Conservation (phyloP, 331 rosid genomes). For the Erythrophleum ivorense region DNA sequence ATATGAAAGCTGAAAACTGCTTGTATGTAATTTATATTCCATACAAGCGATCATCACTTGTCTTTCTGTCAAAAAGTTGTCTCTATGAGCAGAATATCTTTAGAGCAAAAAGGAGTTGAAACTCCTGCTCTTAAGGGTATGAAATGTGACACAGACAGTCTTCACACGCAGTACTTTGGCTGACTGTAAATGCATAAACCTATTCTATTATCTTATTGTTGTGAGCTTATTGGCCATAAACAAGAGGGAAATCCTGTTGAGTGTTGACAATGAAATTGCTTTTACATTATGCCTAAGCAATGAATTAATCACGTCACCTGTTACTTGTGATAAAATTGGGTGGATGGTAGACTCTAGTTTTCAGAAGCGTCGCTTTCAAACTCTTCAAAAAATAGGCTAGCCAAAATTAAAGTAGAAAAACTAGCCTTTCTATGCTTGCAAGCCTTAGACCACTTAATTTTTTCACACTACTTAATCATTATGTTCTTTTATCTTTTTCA, state of each 20-base stretch:
- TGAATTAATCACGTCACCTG: background rate
- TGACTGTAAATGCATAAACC: background rate
- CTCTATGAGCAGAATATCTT: no score
- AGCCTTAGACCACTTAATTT: background rate
- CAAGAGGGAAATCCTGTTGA: background rate
- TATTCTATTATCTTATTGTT: background rate
- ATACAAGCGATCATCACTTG: background rate
- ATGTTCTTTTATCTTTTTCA: background rate
- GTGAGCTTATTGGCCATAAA: background rate
- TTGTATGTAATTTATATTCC: background rate
- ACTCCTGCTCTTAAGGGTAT: no score
- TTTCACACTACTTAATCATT: background rate
- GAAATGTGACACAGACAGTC: background rate
- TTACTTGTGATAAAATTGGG: background rate
- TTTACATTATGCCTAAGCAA: background rate
- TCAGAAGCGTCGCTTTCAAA: background rate
- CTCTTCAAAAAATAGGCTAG: background rate
- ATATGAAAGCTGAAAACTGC: background rate
- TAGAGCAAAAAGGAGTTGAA: no score
- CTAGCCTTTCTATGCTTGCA: background rate
- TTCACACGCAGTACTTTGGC: background rate
- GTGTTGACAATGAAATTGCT: background rate
- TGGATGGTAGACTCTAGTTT: background rate
- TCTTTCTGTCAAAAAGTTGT: background rate
- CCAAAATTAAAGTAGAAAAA: background rate